Base-by-base conservation (phyloP, 129 eudicot species). In the Lactuca sativa region DNA sequence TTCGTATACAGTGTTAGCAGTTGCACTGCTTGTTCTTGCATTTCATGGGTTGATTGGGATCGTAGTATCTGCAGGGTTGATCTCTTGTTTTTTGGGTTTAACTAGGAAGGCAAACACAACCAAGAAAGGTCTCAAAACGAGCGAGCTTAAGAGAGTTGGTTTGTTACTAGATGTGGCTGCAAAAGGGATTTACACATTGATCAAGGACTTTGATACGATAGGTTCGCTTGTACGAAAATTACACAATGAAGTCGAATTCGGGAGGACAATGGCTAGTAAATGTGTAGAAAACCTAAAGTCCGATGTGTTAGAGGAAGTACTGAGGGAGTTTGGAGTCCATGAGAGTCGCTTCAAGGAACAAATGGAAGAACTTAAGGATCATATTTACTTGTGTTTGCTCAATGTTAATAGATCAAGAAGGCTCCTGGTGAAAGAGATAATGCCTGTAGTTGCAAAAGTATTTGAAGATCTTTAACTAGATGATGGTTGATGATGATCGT, bases 391-490 rank as follows among this genome's bases (percentile, higher is more conserved):
- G 83, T 91, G 97, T 74, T 80, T 86, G 59, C 86, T 88, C 10
- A 85, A 80, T 55, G 86, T 91, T 43, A 86, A 88, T 62, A 83
- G 93, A 76, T 91, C 97, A 18, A 88, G 88, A 72, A 88, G 86
- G 76, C 59, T 80, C 15, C 68, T 88, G 36, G 59, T 68, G n/a
- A 37, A 82, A 56, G 83, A 88, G 76, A 77, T 82, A 25, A 32
- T 66, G 72, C 71, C 70, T 60, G 38, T 49, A 60, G 18, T 58
- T 70, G 37, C 36, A 59, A 59, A 59, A 37, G 49, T 67, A 21
- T 71, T 5, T 59, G 4, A 16, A 30, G 17, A 31, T 31, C 21
- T 43, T 12, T 59, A 71, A 25, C 1, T 25, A 43, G 48, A 32
- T 47, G 52, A 17, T 33, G 59, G 10, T 61, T 62, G 41, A 38